Evolutionary conservation across 345 rosid species (phyloP).

Genomic region (Lumnitzera littorea): DNA sequence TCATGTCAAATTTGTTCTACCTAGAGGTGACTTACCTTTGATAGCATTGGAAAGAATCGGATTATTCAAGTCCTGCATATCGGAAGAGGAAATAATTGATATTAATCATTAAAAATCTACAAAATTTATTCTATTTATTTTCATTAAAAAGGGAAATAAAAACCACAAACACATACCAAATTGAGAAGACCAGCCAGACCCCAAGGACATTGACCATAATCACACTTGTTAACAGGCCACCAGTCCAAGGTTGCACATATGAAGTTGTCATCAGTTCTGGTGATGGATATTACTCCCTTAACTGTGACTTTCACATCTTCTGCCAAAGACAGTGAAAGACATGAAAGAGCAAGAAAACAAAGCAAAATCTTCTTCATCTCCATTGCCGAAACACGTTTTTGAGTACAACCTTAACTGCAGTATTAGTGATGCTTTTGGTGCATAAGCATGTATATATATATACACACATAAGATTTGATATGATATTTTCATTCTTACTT

Average conservation of each 20-base stretch:
- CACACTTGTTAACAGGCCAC: conserved; percentile 54
- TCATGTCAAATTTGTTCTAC: not conserved
- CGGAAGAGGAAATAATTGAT: not conserved
- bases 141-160: not conserved
- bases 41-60: conserved; percentile 41
- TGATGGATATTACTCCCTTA: conserved; percentile 27
- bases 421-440: no score
- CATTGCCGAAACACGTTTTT: no score
- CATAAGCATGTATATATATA: no score
- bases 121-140: no score
- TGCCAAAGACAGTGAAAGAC: conserved; percentile 10
- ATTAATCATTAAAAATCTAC: no score
- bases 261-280: conserved; percentile 38
- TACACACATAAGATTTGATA: no score
- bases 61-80: conserved; percentile 38
- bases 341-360: not conserved
- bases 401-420: no score
- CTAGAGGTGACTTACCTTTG: conserved; percentile 23
- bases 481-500: no score
- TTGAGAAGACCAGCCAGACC: conserved; percentile 40
- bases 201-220: conserved; percentile 60
- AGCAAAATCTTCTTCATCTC: no score
- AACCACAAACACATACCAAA: conserved; percentile 21
- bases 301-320: conserved; percentile 26
- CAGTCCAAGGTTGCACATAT: conserved; percentile 61